These are phyloP conservation scores for Naganishia randhawae DNA, from an alignment of 768 basidiomycete genomes.

Conservation along the genomic window DNA sequence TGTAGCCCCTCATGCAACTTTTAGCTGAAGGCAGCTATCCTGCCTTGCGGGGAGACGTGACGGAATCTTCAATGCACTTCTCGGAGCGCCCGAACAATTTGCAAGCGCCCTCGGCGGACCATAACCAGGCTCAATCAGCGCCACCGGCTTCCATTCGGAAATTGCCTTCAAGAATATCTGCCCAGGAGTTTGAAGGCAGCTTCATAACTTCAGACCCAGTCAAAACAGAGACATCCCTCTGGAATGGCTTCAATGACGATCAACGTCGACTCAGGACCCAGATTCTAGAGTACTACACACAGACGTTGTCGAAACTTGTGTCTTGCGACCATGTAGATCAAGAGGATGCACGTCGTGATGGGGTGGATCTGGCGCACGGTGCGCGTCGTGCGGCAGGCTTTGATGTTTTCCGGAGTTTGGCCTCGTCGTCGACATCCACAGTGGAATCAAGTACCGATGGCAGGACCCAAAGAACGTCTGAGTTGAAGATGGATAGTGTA, in stretches of 20 bases:
- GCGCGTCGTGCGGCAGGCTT: constrained; percentile 25
- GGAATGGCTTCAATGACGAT: constrained; percentile 6
- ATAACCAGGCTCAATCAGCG: neutral
- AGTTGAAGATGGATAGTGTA: neutral
- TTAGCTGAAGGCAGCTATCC: constrained; percentile 22
- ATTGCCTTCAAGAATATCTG: neutral
- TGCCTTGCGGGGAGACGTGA: neutral
- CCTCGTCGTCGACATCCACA: neutral
- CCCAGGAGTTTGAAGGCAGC: constrained; percentile 8
- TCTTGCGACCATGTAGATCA: constrained; percentile 28
- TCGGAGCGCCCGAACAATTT: neutral
- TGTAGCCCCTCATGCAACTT: constrained; percentile 19
- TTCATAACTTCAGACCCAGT: neutral
- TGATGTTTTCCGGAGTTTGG: constrained; percentile 34
- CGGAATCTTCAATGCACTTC: neutral
- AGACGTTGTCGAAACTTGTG: constrained; percentile 35
- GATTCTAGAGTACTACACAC: constrained; percentile 34
- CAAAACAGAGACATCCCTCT: constrained; percentile 16
- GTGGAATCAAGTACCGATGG: neutral
- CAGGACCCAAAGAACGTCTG: neutral
- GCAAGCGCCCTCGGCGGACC: neutral
- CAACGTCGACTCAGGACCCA: constrained; percentile 24
- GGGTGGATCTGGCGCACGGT: constrained; percentile 13
- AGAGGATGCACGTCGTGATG: constrained; percentile 1
- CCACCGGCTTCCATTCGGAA: neutral